Evolutionary conservation across 1,139 yeast genomes (phyloP), one percentile per base, ranked within the genome.

Genomic region (Geotrichum phurueaensis): DNA sequence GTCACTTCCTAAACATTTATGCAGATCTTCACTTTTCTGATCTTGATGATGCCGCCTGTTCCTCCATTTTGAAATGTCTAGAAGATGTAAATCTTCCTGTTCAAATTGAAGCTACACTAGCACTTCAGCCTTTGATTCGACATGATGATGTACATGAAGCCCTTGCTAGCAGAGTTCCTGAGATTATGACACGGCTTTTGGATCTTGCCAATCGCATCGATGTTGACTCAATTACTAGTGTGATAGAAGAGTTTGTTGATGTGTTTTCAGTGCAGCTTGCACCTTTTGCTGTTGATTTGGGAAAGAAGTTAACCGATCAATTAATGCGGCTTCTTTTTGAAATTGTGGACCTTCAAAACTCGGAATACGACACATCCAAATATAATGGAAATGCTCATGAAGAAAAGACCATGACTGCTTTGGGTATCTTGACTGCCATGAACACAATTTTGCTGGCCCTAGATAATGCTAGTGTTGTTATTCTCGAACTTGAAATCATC

Each of bases 201-300:
- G 83, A 82, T 29, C 76, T 94, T 56, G 86, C 96, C 9, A 87
- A 89, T 70, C 87, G 86, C 64, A 84, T 92, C 64, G 99, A 94
- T 68, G 85, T 87, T 64, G 99, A 94, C 71, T 83, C 94, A 1
- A 81, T 92, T 49, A 84, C 96, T 20, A 88, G 87, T 45, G 97
- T 92, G 18, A 90, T 94, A 88, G 98, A 94, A 76, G 97, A 92
- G 69, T 87, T 96, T 72, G 97, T 94, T 27, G 97, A 92, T 69
- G 85, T 83, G 62, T 94, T 87, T 73, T 81, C 96, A 3, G 89
- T 86, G 66, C 96, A 92, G 73, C 78, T 94, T 66, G 95, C 92
- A 66, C 98, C 99, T 29, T 94, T 92, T 75, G 97, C 97, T 10
- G 85, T 87, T 52, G 95, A 89, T 66, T 79, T 94, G 68, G 90